Conservation (phyloP, 371 early-diverging fungal genomes). For the Circinella umbellata region DNA sequence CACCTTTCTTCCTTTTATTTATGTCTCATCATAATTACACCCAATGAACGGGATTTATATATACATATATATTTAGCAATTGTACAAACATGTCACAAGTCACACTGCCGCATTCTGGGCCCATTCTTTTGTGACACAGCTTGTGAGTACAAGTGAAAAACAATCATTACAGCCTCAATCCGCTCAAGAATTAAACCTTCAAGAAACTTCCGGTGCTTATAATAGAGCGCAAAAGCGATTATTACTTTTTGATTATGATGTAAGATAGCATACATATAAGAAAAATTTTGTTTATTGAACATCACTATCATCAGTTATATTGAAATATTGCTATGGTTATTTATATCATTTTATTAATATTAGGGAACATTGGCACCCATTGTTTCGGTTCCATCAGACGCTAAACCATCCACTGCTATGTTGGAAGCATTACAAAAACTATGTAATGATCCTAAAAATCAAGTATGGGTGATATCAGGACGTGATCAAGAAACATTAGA, state of each 20-base stretch:
- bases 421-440: constrained; percentile 63
- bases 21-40: too few relatives aligned
- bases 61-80: constrained; percentile 65
- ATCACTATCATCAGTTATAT: too few relatives aligned
- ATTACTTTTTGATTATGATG: constrained; percentile 89
- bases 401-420: constrained; percentile 69
- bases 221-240: constrained; percentile 63
- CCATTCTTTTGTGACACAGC: constrained; percentile 72
- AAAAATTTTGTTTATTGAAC: too few relatives aligned
- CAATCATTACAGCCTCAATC: constrained; percentile 56
- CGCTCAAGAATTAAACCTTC: constrained; percentile 67
- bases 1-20: too few relatives aligned
- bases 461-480: constrained; percentile 92
- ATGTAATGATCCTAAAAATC: constrained; percentile 77
- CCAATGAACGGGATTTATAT: too few relatives aligned
- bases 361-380: constrained; percentile 87
- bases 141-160: constrained; percentile 38
- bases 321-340: too few relatives aligned
- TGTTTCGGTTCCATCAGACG: constrained; percentile 68
- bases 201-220: constrained; percentile 50
- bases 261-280: constrained; percentile 30
- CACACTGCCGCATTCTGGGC: constrained; percentile 96
- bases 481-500: constrained; percentile 87
- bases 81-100: constrained; percentile 82
- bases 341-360: not conserved